phyloP scores from a whole-genome alignment of 2,329 filamentous ascomycete genomes.

The Pyricularia sp. region DNA sequence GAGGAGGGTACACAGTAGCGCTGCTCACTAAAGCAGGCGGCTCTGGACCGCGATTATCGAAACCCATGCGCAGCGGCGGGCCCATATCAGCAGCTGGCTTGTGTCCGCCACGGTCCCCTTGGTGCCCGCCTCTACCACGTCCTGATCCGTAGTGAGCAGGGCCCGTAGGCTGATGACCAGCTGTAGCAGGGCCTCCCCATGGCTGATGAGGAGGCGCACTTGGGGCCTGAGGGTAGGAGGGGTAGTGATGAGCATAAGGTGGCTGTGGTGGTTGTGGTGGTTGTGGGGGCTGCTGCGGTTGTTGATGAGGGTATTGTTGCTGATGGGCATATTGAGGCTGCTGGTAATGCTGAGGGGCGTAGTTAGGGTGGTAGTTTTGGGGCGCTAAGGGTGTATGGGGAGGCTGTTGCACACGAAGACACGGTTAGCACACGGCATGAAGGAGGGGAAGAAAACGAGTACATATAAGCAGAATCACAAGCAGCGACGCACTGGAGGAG shows the following conservation, averaged over 20 bases:
- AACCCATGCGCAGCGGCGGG: constrained; percentile 40
- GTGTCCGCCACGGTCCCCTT: constrained; percentile 23
- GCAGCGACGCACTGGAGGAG: constrained; percentile 10
- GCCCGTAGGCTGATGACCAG: constrained; percentile 11
- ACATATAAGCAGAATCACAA: not conserved
- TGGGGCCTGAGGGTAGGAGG: constrained; percentile 15
- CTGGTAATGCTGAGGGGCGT: constrained; percentile 40
- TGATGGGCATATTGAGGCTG: constrained; percentile 24
- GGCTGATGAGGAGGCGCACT: constrained; percentile 25
- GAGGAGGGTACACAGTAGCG: constrained; percentile 21
- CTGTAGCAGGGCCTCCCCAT: constrained; percentile 21
- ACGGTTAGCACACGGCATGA: constrained; percentile 12
- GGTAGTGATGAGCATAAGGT: constrained; percentile 14
- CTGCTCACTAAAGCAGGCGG: constrained; percentile 32
- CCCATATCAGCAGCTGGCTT: constrained; percentile 31
- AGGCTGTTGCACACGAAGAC: constrained; percentile 21
- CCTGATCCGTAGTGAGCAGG: constrained; percentile 22
- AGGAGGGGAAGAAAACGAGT: not conserved
- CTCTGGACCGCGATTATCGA: constrained; percentile 26
- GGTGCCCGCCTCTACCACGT: constrained; percentile 25
- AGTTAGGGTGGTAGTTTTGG: constrained; percentile 46
- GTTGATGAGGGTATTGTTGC: constrained; percentile 11
- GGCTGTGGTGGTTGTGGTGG: constrained; percentile 12
- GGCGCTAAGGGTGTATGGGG: constrained; percentile 35
- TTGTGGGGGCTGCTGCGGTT: constrained; percentile 10